Percentiles rank a stretch among this genome's conserved stretches.
These are phyloP conservation scores for Chytridium lagenaria DNA, from an alignment of 371 early-diverging fungal species.

Conservation along the genomic window DNA sequence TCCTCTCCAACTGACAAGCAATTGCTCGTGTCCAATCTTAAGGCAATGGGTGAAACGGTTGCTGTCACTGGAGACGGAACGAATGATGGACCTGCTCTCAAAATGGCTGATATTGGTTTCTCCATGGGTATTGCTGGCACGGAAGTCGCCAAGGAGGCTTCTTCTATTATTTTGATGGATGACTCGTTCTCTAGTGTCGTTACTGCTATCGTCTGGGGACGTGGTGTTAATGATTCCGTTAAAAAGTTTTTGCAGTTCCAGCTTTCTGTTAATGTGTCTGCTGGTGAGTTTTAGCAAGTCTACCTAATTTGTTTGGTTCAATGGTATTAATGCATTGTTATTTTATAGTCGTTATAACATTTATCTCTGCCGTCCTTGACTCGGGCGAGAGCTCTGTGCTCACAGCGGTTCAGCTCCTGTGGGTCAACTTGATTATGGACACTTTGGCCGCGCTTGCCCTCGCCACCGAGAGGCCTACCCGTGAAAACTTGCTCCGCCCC, in stretches of 20 bases:
- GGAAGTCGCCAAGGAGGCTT: conserved; percentile 95
- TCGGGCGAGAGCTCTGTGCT: conserved; percentile 62
- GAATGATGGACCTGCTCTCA: conserved; percentile 96
- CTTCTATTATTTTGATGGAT: conserved; percentile 92
- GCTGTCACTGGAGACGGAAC: conserved; percentile 98
- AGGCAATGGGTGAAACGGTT: conserved; percentile 89
- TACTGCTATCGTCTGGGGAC: conserved; percentile 83
- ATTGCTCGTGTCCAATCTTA: conserved; percentile 82
- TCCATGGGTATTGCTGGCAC: conserved; percentile 97
- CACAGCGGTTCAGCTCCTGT: conserved; percentile 83
- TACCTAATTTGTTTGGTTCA: neutral
- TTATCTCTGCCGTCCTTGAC: conserved; percentile 45
- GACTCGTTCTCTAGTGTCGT: conserved; percentile 86
- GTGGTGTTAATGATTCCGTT: conserved; percentile 84
- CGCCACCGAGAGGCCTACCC: conserved; percentile 82
- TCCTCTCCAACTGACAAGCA: conserved; percentile 94
- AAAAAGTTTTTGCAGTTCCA: conserved; percentile 97
- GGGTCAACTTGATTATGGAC: conserved; percentile 91
- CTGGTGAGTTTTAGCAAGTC: conserved; percentile 19
- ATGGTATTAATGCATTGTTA: neutral
- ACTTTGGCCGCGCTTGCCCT: conserved; percentile 86
- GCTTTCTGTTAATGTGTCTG: conserved; percentile 86
- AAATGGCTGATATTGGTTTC: conserved; percentile 95
- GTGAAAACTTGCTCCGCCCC: conserved; percentile 74
- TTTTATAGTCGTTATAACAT: conserved; percentile 37